phyloP scores from a whole-genome alignment of 2,329 filamentous ascomycete genomes.

The Talaromyces sp. region DNA sequence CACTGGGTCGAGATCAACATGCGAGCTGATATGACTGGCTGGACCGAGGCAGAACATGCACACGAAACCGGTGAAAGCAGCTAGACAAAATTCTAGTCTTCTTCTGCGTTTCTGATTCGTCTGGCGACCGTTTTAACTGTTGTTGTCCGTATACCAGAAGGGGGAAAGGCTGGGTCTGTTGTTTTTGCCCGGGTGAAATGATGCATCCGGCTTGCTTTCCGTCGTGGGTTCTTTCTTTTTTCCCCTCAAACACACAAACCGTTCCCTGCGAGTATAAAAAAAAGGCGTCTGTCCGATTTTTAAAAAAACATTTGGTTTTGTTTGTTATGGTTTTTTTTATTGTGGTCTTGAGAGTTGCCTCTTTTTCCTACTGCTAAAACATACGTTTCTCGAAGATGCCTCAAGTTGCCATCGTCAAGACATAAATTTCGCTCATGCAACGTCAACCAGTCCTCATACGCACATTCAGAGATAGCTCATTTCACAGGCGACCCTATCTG shows the following conservation, averaged over 20 bases:
- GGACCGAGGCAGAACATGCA: background rate
- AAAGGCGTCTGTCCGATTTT: background rate
- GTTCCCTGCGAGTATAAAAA: background rate
- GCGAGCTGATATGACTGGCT: background rate
- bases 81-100: background rate
- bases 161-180: background rate
- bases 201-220: background rate
- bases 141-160: background rate
- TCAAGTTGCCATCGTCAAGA: background rate
- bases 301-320: background rate
- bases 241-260: background rate
- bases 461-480: background rate
- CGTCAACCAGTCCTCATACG: background rate
- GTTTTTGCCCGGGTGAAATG: background rate
- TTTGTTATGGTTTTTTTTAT: background rate
- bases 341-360: background rate
- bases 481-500: background rate
- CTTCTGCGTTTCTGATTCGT: background rate
- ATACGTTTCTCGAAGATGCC: background rate
- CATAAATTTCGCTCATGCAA: background rate
- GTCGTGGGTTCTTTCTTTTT: background rate
- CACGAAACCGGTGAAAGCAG: background rate
- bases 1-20: background rate
- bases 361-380: background rate
- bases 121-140: background rate